Evolutionary conservation across 2,329 filamentous ascomycete genomes (phyloP).

Genomic region (Verticillium longisporum): DNA sequence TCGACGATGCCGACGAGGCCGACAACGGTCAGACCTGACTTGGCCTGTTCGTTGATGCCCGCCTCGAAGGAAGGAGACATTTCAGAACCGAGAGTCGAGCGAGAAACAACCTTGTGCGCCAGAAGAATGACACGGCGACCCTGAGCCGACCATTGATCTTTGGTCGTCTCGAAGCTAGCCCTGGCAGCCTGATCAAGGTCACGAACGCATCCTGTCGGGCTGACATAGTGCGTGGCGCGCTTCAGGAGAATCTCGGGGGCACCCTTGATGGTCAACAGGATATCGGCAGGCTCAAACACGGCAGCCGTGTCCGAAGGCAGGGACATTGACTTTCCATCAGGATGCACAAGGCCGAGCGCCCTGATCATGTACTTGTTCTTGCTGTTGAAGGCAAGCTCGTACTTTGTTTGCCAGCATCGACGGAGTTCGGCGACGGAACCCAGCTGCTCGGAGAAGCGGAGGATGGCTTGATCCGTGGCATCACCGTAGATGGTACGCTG

Average conservation of each 20-base stretch:
- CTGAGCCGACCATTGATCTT: slow-evolving; percentile 56
- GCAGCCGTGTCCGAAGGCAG: slow-evolving; percentile 13
- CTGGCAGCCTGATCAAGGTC: slow-evolving; percentile 56
- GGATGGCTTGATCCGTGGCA: slow-evolving; percentile 68
- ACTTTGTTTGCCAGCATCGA: slow-evolving; percentile 57
- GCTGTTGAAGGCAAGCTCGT: slow-evolving; percentile 69
- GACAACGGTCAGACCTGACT: slow-evolving; percentile 63
- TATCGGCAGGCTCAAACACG: slow-evolving; percentile 17
- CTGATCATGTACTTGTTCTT: slow-evolving; percentile 80
- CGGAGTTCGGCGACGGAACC: slow-evolving; percentile 53
- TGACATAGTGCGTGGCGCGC: slow-evolving; percentile 51
- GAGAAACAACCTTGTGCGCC: slow-evolving; percentile 23
- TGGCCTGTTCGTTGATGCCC: slow-evolving; percentile 52
- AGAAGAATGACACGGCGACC: slow-evolving; percentile 59
- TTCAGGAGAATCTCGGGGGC: slow-evolving; percentile 67
- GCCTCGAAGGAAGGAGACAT: slow-evolving; percentile 27
- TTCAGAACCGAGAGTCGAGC: slow-evolving; percentile 10
- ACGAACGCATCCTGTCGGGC: slow-evolving; percentile 50
- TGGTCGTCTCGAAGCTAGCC: slow-evolving; percentile 38
- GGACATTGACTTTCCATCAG: slow-evolving; percentile 11
- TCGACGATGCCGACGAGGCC: slow-evolving; percentile 86
- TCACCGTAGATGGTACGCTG: slow-evolving; percentile 65
- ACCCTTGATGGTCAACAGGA: slow-evolving; percentile 67
- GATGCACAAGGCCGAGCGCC: slow-evolving; percentile 40
- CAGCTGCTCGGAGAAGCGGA: slow-evolving; percentile 63